A percentile compares a stretch with the other conserved stretches of the same genome.
These are phyloP conservation scores for Ramaria rubella DNA, from an alignment of 768 basidiomycete species.

Conservation along the genomic window DNA sequence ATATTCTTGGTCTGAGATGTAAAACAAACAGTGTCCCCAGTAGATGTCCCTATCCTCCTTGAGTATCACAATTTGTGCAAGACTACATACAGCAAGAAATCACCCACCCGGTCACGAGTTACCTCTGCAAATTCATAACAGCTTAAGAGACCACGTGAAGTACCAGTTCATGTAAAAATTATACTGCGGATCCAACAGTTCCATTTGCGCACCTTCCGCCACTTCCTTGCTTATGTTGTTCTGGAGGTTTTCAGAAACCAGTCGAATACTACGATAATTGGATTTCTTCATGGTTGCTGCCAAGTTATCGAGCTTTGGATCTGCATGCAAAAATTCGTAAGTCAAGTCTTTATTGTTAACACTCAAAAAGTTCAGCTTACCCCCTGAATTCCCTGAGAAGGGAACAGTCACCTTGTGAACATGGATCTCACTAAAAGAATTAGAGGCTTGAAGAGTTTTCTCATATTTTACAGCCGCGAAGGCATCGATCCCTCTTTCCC, in stretches of 20 bases:
- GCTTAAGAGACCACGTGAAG: conserved; percentile 7
- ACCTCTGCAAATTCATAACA: too few species aligned
- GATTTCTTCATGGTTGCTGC: neutral
- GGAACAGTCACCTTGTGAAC: neutral
- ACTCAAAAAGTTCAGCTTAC: neutral
- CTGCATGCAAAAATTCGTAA: neutral
- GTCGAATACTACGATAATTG: neutral
- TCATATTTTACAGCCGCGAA: neutral
- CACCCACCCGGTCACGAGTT: too few species aligned
- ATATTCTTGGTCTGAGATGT: neutral
- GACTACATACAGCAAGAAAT: too few species aligned
- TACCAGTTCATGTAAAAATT: neutral
- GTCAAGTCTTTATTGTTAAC: neutral
- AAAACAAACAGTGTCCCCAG: too few species aligned
- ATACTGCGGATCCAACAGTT: neutral
- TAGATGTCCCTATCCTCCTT: too few species aligned
- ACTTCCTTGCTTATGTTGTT: neutral
- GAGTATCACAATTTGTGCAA: too few species aligned
- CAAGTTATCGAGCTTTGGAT: neutral
- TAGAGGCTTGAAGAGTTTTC: neutral
- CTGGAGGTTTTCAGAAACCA: neutral
- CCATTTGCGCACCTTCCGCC: neutral
- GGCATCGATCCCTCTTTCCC: neutral
- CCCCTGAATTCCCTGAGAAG: neutral
- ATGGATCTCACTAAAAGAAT: neutral